phyloP scores from a whole-genome alignment of 106 monocot species.

The Hemerocallis citrina region DNA sequence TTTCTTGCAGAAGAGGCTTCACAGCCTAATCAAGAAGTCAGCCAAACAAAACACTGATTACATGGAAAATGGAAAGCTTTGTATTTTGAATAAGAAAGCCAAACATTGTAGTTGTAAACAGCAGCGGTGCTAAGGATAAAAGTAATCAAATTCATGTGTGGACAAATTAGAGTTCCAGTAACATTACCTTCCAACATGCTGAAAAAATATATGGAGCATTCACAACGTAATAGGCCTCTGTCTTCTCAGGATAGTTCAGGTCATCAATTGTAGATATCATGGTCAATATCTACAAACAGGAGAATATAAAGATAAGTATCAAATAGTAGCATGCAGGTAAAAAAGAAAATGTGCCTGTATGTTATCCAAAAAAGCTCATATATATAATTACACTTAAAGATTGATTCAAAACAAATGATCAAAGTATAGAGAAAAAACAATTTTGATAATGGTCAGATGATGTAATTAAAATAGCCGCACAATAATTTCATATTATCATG shows the following conservation, averaged over 20 bases:
- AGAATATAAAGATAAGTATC: not conserved
- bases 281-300: slow-evolving; percentile 56
- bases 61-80: not conserved
- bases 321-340: not conserved
- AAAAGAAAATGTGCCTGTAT: too few relatives aligned
- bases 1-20: slow-evolving; percentile 89
- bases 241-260: slow-evolving; percentile 96
- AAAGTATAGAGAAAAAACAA: too few relatives aligned
- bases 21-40: slow-evolving; percentile 53
- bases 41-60: not conserved
- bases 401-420: too few relatives aligned
- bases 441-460: too few relatives aligned
- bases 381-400: too few relatives aligned
- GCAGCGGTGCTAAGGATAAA: not conserved
- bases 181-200: slow-evolving; percentile 88
- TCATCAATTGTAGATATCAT: slow-evolving; percentile 90
- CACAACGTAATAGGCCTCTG: slow-evolving; percentile 85
- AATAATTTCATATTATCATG: too few relatives aligned
- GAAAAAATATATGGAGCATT: slow-evolving; percentile 95
- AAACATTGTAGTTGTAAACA: not conserved
- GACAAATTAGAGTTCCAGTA: not conserved
- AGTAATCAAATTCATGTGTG: too few relatives aligned
- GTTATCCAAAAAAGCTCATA: too few relatives aligned
- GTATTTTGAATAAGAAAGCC: too few relatives aligned
- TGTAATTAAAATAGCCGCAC: too few relatives aligned